Conservation (phyloP, 768 basidiomycete genomes). For the Sporobolomyces phaffii region DNA sequence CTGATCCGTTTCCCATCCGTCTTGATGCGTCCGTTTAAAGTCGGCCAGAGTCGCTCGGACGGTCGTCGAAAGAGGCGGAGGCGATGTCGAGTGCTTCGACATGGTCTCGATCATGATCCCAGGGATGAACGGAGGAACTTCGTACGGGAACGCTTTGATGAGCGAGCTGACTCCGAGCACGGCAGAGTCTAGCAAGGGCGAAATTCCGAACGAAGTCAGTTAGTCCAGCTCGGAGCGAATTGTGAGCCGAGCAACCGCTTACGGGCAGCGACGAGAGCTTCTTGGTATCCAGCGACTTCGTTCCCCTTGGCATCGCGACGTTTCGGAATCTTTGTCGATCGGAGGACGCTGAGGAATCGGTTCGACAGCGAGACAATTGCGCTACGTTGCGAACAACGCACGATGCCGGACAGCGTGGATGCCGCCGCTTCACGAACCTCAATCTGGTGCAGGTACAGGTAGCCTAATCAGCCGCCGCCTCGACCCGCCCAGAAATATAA, state of each 20-base stretch:
- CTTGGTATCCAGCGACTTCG: constrained; percentile 60
- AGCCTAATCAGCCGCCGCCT: constrained; percentile 22
- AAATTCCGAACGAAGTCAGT: no score
- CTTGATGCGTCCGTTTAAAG: constrained; percentile 43
- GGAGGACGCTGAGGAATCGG: constrained; percentile 70
- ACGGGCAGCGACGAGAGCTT: constrained; percentile 65
- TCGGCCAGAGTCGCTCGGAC: constrained; percentile 42
- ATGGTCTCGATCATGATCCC: constrained; percentile 70
- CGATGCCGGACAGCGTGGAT: constrained; percentile 49
- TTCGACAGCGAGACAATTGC: constrained; percentile 54
- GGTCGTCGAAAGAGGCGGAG: constrained; percentile 50
- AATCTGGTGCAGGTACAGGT: background rate
- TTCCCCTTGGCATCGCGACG: constrained; percentile 49
- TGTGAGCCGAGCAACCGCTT: background rate
- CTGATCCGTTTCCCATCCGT: constrained; percentile 68
- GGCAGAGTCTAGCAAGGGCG: constrained; percentile 56
- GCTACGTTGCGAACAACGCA: constrained; percentile 49
- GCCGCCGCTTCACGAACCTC: constrained; percentile 39
- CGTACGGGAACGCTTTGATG: constrained; percentile 90
- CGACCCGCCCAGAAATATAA: constrained; percentile 46
- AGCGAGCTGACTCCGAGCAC: constrained; percentile 90
- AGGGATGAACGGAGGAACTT: constrained; percentile 90
- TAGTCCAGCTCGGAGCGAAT: background rate
- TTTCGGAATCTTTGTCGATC: constrained; percentile 60
- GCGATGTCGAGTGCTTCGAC: constrained; percentile 78